Evolutionary conservation across 305 asterid genomes (phyloP).

Genomic region (Coffea humblotiana): DNA sequence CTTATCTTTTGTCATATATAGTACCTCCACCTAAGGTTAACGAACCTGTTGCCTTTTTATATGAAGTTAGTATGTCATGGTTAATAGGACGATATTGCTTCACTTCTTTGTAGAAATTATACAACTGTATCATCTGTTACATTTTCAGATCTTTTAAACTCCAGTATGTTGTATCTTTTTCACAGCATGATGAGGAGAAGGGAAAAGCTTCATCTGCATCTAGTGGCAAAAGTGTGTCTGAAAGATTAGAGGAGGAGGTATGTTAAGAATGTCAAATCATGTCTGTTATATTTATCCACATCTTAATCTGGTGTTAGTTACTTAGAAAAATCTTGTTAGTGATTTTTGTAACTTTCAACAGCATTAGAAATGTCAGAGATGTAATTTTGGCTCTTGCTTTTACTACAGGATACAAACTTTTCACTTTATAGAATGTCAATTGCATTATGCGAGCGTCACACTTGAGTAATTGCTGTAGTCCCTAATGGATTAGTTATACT

Average conservation of each 20-base stretch:
- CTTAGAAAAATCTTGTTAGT: background rate
- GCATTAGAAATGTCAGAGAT: background rate
- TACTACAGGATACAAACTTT: background rate
- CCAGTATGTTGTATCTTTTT: constrained; percentile 20
- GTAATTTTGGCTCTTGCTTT: background rate
- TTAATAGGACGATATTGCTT: background rate
- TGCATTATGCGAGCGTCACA: background rate
- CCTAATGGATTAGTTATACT: background rate
- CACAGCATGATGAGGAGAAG: constrained; percentile 77
- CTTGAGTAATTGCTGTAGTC: background rate
- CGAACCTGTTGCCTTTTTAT: constrained; percentile 14
- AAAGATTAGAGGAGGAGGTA: constrained; percentile 90
- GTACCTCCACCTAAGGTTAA: constrained; percentile 87
- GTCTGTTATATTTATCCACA: background rate
- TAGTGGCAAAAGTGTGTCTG: constrained; percentile 61
- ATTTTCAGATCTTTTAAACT: constrained; percentile 13
- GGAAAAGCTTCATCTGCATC: constrained; percentile 57
- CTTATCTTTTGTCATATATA: constrained; percentile 61
- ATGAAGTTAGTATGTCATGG: constrained; percentile 15
- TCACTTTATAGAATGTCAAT: background rate
- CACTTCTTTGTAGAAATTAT: background rate
- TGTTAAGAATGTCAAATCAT: background rate
- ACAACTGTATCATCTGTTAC: background rate
- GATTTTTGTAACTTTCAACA: background rate
- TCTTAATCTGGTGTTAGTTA: background rate